A percentile compares a stretch with the other conserved stretches of the same genome.
phyloP scores from a whole-genome alignment of 2,329 filamentous ascomycete genomes.

The Cercospora berteroae region DNA sequence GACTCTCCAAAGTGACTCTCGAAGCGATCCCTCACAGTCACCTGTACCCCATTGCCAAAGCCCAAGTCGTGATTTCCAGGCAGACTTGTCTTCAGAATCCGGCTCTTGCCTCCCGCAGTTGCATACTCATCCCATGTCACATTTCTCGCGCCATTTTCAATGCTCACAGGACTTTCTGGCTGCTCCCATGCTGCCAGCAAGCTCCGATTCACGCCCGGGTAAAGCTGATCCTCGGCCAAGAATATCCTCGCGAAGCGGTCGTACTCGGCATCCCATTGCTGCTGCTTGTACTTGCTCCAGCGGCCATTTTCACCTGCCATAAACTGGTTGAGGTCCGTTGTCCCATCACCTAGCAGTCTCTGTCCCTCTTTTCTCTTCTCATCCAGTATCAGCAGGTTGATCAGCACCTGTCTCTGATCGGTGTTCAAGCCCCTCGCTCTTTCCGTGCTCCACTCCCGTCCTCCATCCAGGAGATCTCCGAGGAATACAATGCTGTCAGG shows the following conservation, averaged over 20 bases:
- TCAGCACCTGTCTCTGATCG: slow-evolving; percentile 26
- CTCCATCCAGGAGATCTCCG: slow-evolving; percentile 92
- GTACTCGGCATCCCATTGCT: slow-evolving; percentile 86
- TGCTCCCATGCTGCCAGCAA: slow-evolving; percentile 28
- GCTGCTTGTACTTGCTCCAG: slow-evolving; percentile 71
- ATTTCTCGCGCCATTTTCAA: slow-evolving; percentile 50
- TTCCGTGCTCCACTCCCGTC: slow-evolving; percentile 84
- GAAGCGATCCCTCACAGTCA: slow-evolving; percentile 78
- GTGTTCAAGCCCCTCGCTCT: slow-evolving; percentile 35
- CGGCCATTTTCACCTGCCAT: slow-evolving; percentile 34
- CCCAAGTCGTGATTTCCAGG: slow-evolving; percentile 96
- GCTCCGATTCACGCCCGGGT: slow-evolving; percentile 27
- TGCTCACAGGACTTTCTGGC: slow-evolving; percentile 21
- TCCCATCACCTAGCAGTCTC: slow-evolving; percentile 20
- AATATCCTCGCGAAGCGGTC: slow-evolving; percentile 83
- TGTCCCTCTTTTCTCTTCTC: slow-evolving; percentile 27
- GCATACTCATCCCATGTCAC: slow-evolving; percentile 57
- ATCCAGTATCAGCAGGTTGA: slow-evolving; percentile 23
- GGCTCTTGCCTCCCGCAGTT: slow-evolving; percentile 63
- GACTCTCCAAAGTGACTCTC: slow-evolving; percentile 83
- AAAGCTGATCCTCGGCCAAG: slow-evolving; percentile 48
- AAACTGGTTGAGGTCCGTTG: slow-evolving; percentile 30
- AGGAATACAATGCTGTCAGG: slow-evolving; percentile 89
- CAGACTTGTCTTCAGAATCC: slow-evolving; percentile 77
- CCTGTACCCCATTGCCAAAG: slow-evolving; percentile 80